A percentile compares a stretch with the other conserved stretches of the same genome.
Evolutionary conservation across 1,284 basidiomycete species (phyloP).

Genomic region (Lignosus rhinocerotis): DNA sequence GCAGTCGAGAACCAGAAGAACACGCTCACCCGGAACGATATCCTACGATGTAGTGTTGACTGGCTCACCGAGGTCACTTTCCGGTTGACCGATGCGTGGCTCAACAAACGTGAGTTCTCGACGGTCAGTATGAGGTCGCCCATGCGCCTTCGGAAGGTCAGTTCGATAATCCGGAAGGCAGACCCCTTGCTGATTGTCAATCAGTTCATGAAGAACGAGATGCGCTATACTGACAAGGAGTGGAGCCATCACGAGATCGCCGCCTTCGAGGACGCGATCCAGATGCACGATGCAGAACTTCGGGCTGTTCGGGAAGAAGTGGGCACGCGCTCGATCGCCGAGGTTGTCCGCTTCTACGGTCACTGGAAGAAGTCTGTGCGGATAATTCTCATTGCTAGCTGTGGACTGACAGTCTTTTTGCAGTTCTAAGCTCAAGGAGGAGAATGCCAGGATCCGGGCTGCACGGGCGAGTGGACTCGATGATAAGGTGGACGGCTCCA

Average conservation of each 20-base stretch:
- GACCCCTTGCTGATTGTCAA: conserved; percentile 5
- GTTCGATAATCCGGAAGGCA: not conserved
- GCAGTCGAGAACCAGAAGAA: conserved; percentile 66
- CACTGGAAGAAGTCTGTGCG: conserved; percentile 82
- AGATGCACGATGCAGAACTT: conserved; percentile 74
- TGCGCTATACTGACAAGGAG: conserved; percentile 64
- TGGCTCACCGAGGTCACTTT: conserved; percentile 74
- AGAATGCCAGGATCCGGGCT: conserved; percentile 54
- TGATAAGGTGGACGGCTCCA: conserved; percentile 18
- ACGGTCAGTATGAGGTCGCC: conserved; percentile 64
- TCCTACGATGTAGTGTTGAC: conserved; percentile 62
- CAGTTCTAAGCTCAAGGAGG: conserved; percentile 66
- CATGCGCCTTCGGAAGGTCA: conserved; percentile 61
- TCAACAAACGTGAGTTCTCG: conserved; percentile 52
- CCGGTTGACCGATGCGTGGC: conserved; percentile 64
- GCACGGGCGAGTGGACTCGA: conserved; percentile 45
- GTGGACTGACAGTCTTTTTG: conserved; percentile 1
- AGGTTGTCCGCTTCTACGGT: conserved; percentile 83
- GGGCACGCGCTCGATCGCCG: conserved; percentile 65
- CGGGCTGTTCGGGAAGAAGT: conserved; percentile 77
- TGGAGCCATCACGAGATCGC: conserved; percentile 74
- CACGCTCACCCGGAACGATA: conserved; percentile 49
- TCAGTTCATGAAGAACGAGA: conserved; percentile 77
- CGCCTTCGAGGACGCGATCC: conserved; percentile 76
- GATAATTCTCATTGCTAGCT: conserved; percentile 6